These are phyloP conservation scores for Aureoboletus auriporus DNA, from an alignment of 768 basidiomycete species.

Conservation along the genomic window DNA sequence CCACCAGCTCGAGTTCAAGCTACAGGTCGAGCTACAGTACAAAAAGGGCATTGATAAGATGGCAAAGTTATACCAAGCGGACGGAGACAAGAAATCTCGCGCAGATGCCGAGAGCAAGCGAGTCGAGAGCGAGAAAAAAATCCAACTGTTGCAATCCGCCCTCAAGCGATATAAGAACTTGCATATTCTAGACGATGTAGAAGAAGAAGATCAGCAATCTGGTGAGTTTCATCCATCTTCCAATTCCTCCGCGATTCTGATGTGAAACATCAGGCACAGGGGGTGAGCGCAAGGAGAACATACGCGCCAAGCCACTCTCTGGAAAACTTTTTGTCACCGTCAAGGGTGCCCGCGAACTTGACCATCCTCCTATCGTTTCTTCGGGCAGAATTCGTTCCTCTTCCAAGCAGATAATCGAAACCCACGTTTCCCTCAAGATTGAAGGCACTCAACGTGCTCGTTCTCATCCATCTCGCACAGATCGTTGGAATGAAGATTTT, in stretches of 20 bases:
- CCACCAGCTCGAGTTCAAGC: constrained; percentile 98
- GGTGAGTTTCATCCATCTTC: constrained; percentile 36
- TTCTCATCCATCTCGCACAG: constrained; percentile 89
- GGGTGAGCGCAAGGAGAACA: constrained; percentile 87
- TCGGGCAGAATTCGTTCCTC: constrained; percentile 66
- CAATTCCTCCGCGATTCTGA: constrained; percentile 24
- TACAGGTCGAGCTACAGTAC: constrained; percentile 97
- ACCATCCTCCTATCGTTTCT: constrained; percentile 77
- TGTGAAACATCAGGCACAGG: constrained; percentile 46
- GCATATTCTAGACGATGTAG: constrained; percentile 86
- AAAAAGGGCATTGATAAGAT: constrained; percentile 99
- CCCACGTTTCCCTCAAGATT: constrained; percentile 90
- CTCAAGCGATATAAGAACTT: constrained; percentile 96
- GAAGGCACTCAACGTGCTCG: constrained; percentile 92
- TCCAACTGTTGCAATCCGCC: constrained; percentile 85
- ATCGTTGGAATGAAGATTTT: constrained; percentile 97
- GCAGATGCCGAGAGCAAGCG: constrained; percentile 92
- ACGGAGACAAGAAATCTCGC: constrained; percentile 95
- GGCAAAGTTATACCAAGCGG: constrained; percentile 92
- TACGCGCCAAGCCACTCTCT: constrained; percentile 90
- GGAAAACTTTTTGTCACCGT: constrained; percentile 89
- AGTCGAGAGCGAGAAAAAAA: constrained; percentile 94
- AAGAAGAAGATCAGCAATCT: constrained; percentile 74
- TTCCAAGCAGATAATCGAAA: constrained; percentile 75
- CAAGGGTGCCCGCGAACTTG: constrained; percentile 88